These are phyloP conservation scores for Fusarium phyllophilum DNA, from an alignment of 2,329 filamentous ascomycete species.

Conservation along the genomic window DNA sequence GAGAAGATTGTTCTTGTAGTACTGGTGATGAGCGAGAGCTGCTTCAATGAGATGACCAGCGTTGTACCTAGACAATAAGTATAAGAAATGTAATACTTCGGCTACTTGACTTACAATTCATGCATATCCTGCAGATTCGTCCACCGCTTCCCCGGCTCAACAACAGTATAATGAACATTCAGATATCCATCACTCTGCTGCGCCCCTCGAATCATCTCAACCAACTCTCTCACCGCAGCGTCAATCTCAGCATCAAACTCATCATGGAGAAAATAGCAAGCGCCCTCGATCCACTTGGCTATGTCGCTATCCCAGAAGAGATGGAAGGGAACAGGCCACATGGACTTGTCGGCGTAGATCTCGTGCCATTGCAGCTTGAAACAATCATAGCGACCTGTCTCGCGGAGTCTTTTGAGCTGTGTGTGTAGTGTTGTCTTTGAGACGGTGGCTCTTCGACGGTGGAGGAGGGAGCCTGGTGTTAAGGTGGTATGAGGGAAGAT, in stretches of 20 bases:
- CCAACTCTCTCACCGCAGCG: constrained; percentile 54
- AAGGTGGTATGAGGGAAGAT: constrained; percentile 17
- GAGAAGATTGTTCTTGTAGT: constrained; percentile 62
- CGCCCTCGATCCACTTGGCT: constrained; percentile 32
- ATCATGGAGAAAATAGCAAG: constrained; percentile 18
- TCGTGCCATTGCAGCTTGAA: constrained; percentile 68
- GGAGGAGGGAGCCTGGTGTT: neutral
- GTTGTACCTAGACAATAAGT: constrained; percentile 57
- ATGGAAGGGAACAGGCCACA: constrained; percentile 67
- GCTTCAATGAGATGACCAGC: constrained; percentile 71
- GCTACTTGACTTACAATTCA: constrained; percentile 58
- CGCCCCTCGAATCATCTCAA: constrained; percentile 65
- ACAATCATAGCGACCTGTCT: constrained; percentile 66
- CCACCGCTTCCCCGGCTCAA: constrained; percentile 65
- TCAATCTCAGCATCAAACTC: constrained; percentile 29
- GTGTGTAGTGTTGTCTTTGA: constrained; percentile 42
- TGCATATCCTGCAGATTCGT: constrained; percentile 70
- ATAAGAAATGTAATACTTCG: neutral
- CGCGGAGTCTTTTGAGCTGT: constrained; percentile 61
- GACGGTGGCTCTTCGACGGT: neutral
- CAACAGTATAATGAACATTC: constrained; percentile 71
- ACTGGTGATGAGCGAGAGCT: constrained; percentile 63
- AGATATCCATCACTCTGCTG: constrained; percentile 71
- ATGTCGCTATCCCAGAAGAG: constrained; percentile 67
- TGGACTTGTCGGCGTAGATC: constrained; percentile 59